A percentile compares a stretch with the other conserved stretches of the same genome.
phyloP scores from a whole-genome alignment of 177 flowering plant genomes.

The Vitis hybrid region DNA sequence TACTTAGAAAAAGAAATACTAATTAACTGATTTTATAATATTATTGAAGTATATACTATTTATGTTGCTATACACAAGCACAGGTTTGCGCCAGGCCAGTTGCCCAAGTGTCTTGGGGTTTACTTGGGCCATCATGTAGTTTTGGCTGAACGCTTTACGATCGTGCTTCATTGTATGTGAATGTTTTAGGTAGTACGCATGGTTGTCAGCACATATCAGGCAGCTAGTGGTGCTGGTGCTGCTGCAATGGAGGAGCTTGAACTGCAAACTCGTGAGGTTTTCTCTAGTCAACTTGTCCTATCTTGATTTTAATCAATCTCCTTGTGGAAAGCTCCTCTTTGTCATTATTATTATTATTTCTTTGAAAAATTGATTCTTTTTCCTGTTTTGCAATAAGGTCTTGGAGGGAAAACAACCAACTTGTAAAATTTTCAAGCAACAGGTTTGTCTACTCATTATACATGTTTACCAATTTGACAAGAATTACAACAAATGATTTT shows the following conservation, averaged over 20 bases:
- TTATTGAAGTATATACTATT: too few species aligned
- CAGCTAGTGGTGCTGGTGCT: conserved; percentile 99
- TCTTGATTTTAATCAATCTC: not conserved
- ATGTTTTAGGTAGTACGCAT: conserved; percentile 72
- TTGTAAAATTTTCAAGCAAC: conserved; percentile 82
- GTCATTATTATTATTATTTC: conserved; percentile 1
- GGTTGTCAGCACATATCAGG: conserved; percentile 99
- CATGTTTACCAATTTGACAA: not conserved
- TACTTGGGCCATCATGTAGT: too few species aligned
- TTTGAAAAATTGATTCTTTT: not conserved
- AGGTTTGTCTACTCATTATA: conserved; percentile 46
- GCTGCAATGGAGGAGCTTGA: conserved; percentile 99
- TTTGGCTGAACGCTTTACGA: not conserved
- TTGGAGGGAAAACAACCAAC: conserved; percentile 89
- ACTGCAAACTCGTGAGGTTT: conserved; percentile 96
- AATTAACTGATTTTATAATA: too few species aligned
- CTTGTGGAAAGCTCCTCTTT: not conserved
- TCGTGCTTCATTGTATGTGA: not conserved
- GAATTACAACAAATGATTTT: not conserved
- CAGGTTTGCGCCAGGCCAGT: too few species aligned
- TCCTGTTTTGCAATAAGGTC: conserved; percentile 45
- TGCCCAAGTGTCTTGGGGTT: too few species aligned
- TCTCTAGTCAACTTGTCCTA: conserved; percentile 1
- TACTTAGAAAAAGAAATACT: too few species aligned
- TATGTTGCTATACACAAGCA: too few species aligned